These are phyloP conservation scores for Chlamydomonas urium DNA, from an alignment of 139 green algal species.

Conservation along the genomic window DNA sequence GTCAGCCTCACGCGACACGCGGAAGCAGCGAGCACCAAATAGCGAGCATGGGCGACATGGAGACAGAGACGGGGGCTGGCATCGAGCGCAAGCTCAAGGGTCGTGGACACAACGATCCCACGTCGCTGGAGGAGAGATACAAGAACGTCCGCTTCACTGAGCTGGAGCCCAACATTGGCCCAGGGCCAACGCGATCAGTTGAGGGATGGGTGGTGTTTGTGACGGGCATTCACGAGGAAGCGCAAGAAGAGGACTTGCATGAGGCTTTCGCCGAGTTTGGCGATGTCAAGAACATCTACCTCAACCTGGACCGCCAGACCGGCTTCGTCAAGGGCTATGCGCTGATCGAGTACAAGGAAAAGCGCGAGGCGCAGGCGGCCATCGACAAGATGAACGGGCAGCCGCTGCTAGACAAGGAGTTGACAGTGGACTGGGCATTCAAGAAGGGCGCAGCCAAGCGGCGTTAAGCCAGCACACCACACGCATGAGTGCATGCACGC, in stretches of 20 bases:
- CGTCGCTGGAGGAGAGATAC: slow-evolving; percentile 7
- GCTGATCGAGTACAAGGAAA: slow-evolving; percentile 86
- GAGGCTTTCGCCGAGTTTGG: slow-evolving; percentile 91
- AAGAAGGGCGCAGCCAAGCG: slow-evolving; percentile 13
- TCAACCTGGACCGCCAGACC: slow-evolving; percentile 94
- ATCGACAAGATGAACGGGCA: slow-evolving; percentile 82
- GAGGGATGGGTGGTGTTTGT: slow-evolving; percentile 95
- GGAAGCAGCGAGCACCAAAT: neutral
- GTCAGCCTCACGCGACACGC: no score
- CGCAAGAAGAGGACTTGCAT: slow-evolving; percentile 88
- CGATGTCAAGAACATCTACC: slow-evolving; percentile 93
- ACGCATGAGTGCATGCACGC: no score
- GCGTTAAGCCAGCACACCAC: slow-evolving; percentile 1
- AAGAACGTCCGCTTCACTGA: slow-evolving; percentile 6
- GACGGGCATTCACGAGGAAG: slow-evolving; percentile 91
- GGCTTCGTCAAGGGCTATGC: slow-evolving; percentile 95
- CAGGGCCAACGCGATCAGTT: slow-evolving; percentile 50
- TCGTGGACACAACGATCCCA: slow-evolving; percentile 13
- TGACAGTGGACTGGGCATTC: slow-evolving; percentile 22
- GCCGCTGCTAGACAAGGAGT: slow-evolving; percentile 68
- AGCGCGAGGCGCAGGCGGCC: slow-evolving; percentile 78
- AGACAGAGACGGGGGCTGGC: neutral
- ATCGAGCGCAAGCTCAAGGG: slow-evolving; percentile 15
- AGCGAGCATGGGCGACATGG: slow-evolving; percentile 6
- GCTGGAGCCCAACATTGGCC: slow-evolving; percentile 2